Conservation (phyloP, 176 grass and related monocot genomes). For the Carex pumila region DNA sequence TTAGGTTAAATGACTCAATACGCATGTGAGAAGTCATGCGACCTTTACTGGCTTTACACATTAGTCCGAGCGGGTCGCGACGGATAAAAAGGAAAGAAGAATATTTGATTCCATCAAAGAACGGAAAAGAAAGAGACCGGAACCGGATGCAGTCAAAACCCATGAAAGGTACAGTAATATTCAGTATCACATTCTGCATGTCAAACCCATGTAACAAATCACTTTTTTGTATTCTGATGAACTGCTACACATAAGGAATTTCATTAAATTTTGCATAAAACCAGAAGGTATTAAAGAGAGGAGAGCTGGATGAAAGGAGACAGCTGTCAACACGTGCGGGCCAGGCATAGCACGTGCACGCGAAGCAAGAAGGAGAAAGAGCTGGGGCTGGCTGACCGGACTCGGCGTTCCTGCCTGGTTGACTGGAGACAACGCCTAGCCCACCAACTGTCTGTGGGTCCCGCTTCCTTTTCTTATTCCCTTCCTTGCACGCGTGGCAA, state of each 20-base stretch:
- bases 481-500: not conserved
- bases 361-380: not conserved
- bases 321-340: constrained; percentile 38
- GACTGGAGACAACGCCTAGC: constrained; percentile 31
- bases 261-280: not conserved
- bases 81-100: not conserved
- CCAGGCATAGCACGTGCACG: constrained; percentile 19
- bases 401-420: constrained; percentile 30
- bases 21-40: not conserved
- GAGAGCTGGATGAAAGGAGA: constrained; percentile 4
- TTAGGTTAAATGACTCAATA: not conserved
- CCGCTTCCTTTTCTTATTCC: not conserved
- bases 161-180: not conserved
- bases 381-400: not conserved
- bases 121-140: not conserved
- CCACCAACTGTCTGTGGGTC: not conserved
- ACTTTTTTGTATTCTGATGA: not conserved
- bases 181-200: not conserved
- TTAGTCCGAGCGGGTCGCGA: not conserved
- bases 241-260: not conserved
- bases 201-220: not conserved
- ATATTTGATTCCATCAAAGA: constrained; percentile 20
- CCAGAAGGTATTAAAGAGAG: not conserved
- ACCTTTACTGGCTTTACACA: not conserved
- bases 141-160: constrained; percentile 10